Base-by-base conservation (phyloP, 495 filamentous ascomycete species). In the Lasiosphaeria ovina region DNA sequence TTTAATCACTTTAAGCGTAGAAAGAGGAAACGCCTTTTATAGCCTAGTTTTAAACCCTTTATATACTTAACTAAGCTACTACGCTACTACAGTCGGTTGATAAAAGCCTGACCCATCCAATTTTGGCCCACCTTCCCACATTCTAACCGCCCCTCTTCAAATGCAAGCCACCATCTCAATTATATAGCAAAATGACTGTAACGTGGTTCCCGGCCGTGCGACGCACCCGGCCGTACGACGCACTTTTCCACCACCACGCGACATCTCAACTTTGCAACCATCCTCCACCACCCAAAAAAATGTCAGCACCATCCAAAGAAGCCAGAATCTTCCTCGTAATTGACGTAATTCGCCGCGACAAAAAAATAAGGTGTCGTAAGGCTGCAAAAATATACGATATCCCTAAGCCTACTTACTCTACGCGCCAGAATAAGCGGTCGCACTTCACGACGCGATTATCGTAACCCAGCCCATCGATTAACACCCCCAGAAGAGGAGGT, bases 281-380 rank as follows among this genome's bases (percentile, higher is more conserved):
- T 53, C 16, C 51, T 53, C 51, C 33, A 53, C 51, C 31, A 57
- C 55, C 5, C n/a, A n/a, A n/a, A 57, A 57, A 7, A 9, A 57
- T 57, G 55, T 8, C 38, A 24, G 5, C 55, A 8, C 24, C 24
- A 4, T 57, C 7, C 11, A 57, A 48, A 31, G 44, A 57, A 42
- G 35, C 9, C 44, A 6, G 24, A 17, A 49, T 57, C 6, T 9
- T 57, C 38, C 44, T 57, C 4, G 55, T 42, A 48, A 47, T 57
- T 17, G 40, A 57, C 17, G 55, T 42, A 24, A 57, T 57, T 17
- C 4, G 35, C 24, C 36, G 40, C 6, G 44, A 49, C 42, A 31
- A 31, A 49, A 57, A 57, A 47, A 16, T 57, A 4, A 48, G 24
- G 17, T 7, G 38, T 16, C 55, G 55, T 5, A 47, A 49, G n/a